Conservation (phyloP, 495 filamentous ascomycete genomes). For the Hypoxylon fragiforme region DNA sequence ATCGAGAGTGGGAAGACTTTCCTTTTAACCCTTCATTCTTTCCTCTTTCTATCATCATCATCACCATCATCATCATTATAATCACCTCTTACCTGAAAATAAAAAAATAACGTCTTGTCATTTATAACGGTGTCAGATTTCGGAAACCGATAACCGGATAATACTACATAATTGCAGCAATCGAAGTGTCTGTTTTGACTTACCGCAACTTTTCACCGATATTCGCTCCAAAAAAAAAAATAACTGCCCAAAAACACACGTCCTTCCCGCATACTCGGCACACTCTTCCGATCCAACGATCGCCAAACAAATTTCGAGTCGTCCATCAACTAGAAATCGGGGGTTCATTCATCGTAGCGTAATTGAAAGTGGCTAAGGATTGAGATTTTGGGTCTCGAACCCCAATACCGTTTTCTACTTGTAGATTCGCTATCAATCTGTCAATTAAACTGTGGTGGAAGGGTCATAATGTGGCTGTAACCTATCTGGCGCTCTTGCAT, state of each 20-base stretch:
- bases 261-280: slow-evolving; percentile 19
- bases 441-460: slow-evolving; percentile 16
- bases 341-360: slow-evolving; percentile 1
- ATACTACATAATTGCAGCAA: slow-evolving; percentile 12
- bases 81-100: no score
- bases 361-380: not conserved
- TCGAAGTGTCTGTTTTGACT: slow-evolving; percentile 45
- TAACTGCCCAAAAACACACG: not conserved
- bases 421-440: slow-evolving; percentile 4
- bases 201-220: slow-evolving; percentile 53
- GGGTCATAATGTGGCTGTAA: slow-evolving; percentile 33
- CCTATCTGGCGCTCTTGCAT: slow-evolving; percentile 1
- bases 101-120: no score
- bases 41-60: slow-evolving; percentile 4
- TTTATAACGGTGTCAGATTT: slow-evolving; percentile 1
- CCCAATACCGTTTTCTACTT: not conserved
- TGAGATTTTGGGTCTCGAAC: not conserved
- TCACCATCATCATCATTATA: no score
- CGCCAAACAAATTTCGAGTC: slow-evolving; percentile 11
- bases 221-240: not conserved
- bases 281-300: slow-evolving; percentile 18
- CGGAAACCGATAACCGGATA: slow-evolving; percentile 18
- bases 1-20: not conserved
- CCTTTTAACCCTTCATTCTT: not conserved
- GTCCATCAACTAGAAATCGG: slow-evolving; percentile 18